phyloP scores from a whole-genome alignment of 208 protist species.

The Leishmania aethiopica region DNA sequence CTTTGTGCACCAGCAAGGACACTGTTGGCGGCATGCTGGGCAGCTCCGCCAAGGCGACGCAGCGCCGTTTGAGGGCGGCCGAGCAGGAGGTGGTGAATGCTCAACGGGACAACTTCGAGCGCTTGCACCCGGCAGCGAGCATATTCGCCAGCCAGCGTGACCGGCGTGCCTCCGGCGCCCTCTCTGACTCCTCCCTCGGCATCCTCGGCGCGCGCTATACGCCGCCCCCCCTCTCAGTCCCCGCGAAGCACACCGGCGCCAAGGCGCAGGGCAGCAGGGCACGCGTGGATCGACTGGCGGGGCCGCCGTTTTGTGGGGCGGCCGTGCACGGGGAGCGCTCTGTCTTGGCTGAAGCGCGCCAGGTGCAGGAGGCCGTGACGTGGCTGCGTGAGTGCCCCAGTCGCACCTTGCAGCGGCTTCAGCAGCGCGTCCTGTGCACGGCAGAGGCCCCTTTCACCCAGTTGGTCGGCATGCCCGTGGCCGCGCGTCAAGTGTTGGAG shows the following conservation, averaged over 20 bases:
- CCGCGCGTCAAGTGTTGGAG: slow-evolving; percentile 19
- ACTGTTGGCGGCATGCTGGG: not conserved
- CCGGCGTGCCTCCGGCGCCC: not conserved
- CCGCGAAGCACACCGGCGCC: not conserved
- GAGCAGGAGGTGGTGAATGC: slow-evolving; percentile 20
- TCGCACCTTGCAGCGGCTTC: slow-evolving; percentile 40
- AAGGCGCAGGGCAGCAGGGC: not conserved
- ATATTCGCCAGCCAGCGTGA: not conserved
- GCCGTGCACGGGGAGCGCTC: slow-evolving; percentile 26
- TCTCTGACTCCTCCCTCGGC: slow-evolving; percentile 26
- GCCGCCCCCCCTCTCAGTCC: not conserved
- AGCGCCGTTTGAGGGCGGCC: not conserved
- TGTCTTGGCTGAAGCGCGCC: slow-evolving; percentile 26
- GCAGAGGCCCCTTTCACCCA: slow-evolving; percentile 29
- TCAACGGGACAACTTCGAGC: slow-evolving; percentile 27
- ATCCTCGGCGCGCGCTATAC: not conserved
- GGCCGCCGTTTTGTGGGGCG: slow-evolving; percentile 17
- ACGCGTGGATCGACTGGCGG: slow-evolving; percentile 19
- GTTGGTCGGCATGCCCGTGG: slow-evolving; percentile 37
- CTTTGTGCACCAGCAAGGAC: not conserved
- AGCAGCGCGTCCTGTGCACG: slow-evolving; percentile 49
- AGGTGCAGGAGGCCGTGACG: slow-evolving; percentile 41
- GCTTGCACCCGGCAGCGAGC: not conserved
- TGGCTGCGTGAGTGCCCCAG: slow-evolving; percentile 49
- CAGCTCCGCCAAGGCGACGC: slow-evolving; percentile 3